Percentiles rank a stretch among this genome's conserved stretches.
These are phyloP conservation scores for Nannizzia gypsea DNA, from an alignment of 2,329 filamentous ascomycete genomes.

Conservation along the genomic window DNA sequence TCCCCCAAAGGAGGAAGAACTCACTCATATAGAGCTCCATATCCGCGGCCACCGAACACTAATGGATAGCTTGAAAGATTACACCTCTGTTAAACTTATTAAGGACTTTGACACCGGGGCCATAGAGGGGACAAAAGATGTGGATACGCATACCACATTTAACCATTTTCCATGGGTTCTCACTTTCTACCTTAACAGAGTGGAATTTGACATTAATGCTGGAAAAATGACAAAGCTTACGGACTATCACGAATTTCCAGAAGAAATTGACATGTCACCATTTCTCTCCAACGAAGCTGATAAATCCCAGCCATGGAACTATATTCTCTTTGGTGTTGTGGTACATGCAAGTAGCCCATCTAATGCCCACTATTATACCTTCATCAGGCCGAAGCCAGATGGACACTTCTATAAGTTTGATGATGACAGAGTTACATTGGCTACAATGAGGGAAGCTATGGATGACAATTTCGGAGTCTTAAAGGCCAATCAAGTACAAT, in stretches of 20 bases:
- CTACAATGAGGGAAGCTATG: constrained; percentile 77
- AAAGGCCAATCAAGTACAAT: constrained; percentile 48
- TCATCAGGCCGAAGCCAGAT: constrained; percentile 83
- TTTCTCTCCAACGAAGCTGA: constrained; percentile 81
- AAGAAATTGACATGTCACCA: constrained; percentile 53
- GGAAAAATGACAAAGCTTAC: constrained; percentile 96
- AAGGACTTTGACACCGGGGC: constrained; percentile 95
- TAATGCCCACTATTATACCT: constrained; percentile 96
- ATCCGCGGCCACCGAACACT: constrained; percentile 87
- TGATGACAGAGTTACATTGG: constrained; percentile 88
- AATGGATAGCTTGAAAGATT: constrained; percentile 89
- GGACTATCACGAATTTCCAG: constrained; percentile 38
- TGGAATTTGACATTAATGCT: constrained; percentile 91
- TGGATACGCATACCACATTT: constrained; percentile 95
- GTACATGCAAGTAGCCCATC: constrained; percentile 96
- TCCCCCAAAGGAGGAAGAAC: constrained; percentile 85
- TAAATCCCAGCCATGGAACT: constrained; percentile 76
- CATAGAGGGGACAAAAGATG: constrained; percentile 83
- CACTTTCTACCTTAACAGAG: constrained; percentile 47
- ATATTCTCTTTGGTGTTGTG: constrained; percentile 86
- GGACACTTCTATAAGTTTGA: constrained; percentile 96
- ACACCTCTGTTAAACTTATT: constrained; percentile 91
- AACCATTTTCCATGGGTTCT: constrained; percentile 34
- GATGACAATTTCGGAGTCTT: constrained; percentile 96
- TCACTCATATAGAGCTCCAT: constrained; percentile 97